Conservation (phyloP, 306 rosid genomes). For the Cucumis sativus region DNA sequence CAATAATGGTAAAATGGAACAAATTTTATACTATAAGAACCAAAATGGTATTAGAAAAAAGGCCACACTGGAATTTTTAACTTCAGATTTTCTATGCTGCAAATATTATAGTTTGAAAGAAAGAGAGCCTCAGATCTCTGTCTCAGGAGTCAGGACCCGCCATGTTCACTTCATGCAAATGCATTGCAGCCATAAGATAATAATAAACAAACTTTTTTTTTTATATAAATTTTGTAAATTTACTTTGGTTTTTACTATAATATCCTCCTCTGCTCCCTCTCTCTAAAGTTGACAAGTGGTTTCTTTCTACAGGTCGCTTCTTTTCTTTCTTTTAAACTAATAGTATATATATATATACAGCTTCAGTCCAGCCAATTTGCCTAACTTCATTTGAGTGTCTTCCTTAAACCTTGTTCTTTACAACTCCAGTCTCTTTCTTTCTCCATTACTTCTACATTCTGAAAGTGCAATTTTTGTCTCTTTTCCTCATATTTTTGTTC, state of each 20-base stretch:
- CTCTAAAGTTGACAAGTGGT: conserved; percentile 1
- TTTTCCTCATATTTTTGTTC: not conserved
- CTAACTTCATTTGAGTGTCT: not conserved
- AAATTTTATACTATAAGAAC: too few species aligned
- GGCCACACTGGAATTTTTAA: not conserved
- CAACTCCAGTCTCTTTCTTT: not conserved
- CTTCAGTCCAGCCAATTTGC: not conserved
- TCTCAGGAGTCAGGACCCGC: not conserved
- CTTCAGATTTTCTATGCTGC: not conserved
- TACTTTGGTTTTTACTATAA: not conserved
- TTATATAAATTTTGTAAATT: too few species aligned
- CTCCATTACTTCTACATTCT: not conserved
- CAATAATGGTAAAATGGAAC: too few species aligned
- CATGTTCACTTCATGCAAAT: not conserved
- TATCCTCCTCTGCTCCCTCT: not conserved
- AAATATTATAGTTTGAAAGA: not conserved
- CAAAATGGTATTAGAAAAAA: not conserved
- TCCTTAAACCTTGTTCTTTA: not conserved
- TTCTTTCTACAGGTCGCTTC: not conserved
- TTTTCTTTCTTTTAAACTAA: not conserved
- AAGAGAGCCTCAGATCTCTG: not conserved
- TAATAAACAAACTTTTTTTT: not conserved
- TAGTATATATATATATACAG: not conserved
- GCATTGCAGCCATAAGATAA: not conserved
- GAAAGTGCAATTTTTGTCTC: not conserved